These are phyloP conservation scores for Pseudognaphalium luteoalbum DNA, from an alignment of 129 eudicot species.

Conservation along the genomic window DNA sequence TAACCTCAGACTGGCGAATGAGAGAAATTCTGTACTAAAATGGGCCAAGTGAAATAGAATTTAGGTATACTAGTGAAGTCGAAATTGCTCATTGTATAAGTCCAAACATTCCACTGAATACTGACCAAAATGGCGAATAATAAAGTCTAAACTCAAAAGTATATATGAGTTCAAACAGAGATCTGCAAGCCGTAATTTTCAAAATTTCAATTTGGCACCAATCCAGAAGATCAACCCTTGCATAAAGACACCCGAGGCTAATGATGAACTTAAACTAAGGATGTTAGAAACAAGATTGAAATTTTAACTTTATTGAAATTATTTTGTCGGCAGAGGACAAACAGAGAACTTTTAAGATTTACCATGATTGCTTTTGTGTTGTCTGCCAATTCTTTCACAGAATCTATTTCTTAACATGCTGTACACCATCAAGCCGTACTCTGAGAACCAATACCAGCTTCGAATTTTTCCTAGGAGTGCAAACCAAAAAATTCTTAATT, in stretches of 20 bases:
- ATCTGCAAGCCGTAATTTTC: neutral
- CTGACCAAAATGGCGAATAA: neutral
- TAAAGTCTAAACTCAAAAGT: neutral
- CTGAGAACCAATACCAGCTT: slow-evolving; percentile 98
- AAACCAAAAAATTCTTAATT: slow-evolving; percentile 6
- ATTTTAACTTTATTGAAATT: slow-evolving; percentile 8
- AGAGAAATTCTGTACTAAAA: neutral
- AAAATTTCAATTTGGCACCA: neutral
- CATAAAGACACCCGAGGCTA: neutral
- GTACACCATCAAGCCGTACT: slow-evolving; percentile 76
- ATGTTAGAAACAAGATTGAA: neutral
- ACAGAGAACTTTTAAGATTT: slow-evolving; percentile 16
- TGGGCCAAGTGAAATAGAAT: slow-evolving; percentile 3
- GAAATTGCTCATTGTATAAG: neutral
- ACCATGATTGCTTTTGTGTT: slow-evolving; percentile 98
- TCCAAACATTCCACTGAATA: neutral
- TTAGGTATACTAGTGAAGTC: neutral
- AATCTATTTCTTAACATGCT: slow-evolving; percentile 83
- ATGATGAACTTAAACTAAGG: neutral
- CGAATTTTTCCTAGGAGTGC: slow-evolving; percentile 64
- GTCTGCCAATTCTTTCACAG: slow-evolving; percentile 93
- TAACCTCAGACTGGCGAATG: neutral
- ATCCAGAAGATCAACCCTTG: neutral
- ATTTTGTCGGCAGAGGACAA: neutral
- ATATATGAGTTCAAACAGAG: neutral